Base-by-base conservation (phyloP, 192 early-diverging fungal genomes). In the Glomus cerebriforme region DNA sequence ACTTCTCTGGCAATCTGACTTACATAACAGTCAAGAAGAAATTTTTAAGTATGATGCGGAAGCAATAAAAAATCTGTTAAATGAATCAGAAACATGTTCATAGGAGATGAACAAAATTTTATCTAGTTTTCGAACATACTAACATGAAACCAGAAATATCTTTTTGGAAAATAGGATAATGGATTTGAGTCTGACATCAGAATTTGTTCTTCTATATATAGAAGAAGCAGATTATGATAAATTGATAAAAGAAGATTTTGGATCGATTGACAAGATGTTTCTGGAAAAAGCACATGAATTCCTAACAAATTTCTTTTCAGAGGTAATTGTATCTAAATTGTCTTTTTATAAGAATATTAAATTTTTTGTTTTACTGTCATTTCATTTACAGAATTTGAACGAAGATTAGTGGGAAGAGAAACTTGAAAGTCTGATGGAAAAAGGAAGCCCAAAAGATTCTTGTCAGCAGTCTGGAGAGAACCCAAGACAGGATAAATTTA, bases 141-240 rank as follows among this genome's bases (percentile, higher is more conserved):
- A 49, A 43, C 39, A 45, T 47, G 69, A 43, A 71, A 45, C 19
- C 2, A 71, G 17, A 1, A 71, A 71, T 71, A 49, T 26, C 7
- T 27, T 71, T 43, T 43, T 22, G n/a, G 37, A 71, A 59, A 77
- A 77, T 54, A 43, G n/a, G n/a, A 77, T 77, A 26, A 77, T 77
- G 63, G 75, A 77, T 3, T 58, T 77, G 19, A 77, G 24, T 32
- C 75, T 60, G 15, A n/a, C 29, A n/a, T 77, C 75, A 39, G 75
- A 77, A 35, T 77, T 77, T 67, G 75, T 77, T 66, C 65, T 77
- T 15, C 7, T 29, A 29, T 62, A 67, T 47, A 37, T 22, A 31
- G 43, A 77, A 26, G 75, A 77, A 67, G 24, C 1, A 0, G 39
- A 67, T 60, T 77, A 77, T 49, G 2, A 19, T 27, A 35, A 31